Base-by-base conservation (phyloP, 2,329 filamentous ascomycete genomes). In the Hypoxylon sp. region DNA sequence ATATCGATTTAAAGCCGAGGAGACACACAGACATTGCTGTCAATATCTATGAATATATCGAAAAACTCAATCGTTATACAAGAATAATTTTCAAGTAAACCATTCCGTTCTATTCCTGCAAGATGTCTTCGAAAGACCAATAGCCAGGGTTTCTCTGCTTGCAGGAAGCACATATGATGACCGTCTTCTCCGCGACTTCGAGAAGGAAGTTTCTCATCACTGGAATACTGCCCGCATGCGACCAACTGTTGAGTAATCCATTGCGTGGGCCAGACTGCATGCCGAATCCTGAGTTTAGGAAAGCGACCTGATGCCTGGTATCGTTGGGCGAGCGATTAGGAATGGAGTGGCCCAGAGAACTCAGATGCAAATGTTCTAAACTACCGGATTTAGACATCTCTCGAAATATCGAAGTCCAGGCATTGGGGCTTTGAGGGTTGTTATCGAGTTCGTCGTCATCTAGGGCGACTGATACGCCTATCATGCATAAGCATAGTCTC, bases 361-460 rank as follows among this genome's bases (percentile, higher is more conserved):
- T 51, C 7, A 71, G 16, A 5, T 59, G 23, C 9, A 73, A 46
- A 6, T 66, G 48, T 41, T 71, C 67, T 9, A 73, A 27, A 7
- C 41, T 43, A 5, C 69, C 51, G 11, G 43, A 65, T 1, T 5
- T 25, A 14, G 60, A 58, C 62, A 73, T 69, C 11, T 59, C 41
- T 30, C 60, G 52, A 37, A 74, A 70, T 14, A 74, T 58, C 3
- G 57, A 51, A 3, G 63, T 56, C 72, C 72, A 74, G 5, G 70
- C 70, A 43, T 74, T 71, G 14, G 70, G 68, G 12, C 57, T 62
- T 23, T 25, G 14, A 16, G 67, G 56, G 23, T 73, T 50, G 7
- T 70, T 71, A 30, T 73, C 68, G 2, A 71, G 70, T 39, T 73
- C 69, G 23, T 70, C 61, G 11, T 74, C 72, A 2, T 27, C 57